These are phyloP conservation scores for Rhynchospora breviuscula DNA, from an alignment of 176 grass and related monocot genomes.

Conservation along the genomic window DNA sequence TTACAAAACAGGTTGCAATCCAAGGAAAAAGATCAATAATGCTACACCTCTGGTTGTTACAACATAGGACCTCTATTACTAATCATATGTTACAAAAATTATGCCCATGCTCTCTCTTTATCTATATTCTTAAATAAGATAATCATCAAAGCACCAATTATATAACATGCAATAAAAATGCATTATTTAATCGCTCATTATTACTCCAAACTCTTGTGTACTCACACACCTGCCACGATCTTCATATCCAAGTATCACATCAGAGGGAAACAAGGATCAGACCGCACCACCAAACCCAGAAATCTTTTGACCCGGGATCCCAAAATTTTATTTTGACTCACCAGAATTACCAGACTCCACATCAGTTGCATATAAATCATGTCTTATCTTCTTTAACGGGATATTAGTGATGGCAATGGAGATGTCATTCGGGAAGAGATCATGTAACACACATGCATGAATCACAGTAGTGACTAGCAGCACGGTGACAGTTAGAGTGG, in stretches of 20 bases:
- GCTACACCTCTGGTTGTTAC: not conserved
- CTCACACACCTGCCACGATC: not conserved
- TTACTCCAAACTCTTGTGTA: not conserved
- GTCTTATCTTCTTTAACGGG: not conserved
- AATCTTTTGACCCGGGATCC: not conserved
- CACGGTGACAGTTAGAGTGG: constrained; percentile 40
- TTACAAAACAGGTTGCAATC: not conserved
- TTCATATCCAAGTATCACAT: not conserved
- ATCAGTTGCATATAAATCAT: not conserved
- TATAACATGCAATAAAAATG: not conserved
- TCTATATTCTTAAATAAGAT: not conserved
- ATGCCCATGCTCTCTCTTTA: not conserved
- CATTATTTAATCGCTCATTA: not conserved
- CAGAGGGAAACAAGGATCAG: not conserved
- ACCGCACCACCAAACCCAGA: not conserved
- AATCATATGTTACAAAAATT: not conserved
- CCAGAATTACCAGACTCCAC: constrained; percentile 12
- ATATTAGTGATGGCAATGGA: constrained; percentile 73
- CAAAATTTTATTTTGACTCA: not conserved
- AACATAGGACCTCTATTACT: constrained; percentile 4
- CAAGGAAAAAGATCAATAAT: not conserved
- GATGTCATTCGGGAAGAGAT: constrained; percentile 97
- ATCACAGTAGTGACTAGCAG: constrained; percentile 64
- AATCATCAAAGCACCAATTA: not conserved
- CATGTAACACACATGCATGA: constrained; percentile 56